Percentiles rank a stretch among this genome's conserved stretches.
Conservation (phyloP, 441 rosid species). For the Codiaeum variegatum region DNA sequence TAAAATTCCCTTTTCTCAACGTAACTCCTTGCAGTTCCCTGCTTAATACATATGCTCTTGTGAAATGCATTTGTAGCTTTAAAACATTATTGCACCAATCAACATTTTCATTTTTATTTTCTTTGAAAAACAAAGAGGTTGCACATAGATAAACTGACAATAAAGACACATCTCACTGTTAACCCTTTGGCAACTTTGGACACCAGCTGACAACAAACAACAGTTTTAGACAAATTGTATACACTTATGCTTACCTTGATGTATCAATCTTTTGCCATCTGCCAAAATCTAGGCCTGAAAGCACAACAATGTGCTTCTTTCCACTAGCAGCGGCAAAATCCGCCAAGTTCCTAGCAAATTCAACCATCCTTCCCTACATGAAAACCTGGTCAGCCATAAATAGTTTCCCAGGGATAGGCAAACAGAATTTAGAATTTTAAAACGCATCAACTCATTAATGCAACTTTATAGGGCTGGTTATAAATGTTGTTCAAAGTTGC, state of each 20-base stretch:
- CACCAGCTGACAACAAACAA: neutral
- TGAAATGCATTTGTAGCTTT: neutral
- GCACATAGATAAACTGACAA: neutral
- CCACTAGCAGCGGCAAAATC: constrained; percentile 71
- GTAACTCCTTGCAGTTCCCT: neutral
- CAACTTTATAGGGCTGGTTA: constrained; percentile 8
- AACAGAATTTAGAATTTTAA: neutral
- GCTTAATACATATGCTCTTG: neutral
- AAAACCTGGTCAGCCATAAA: neutral
- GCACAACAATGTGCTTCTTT: constrained; percentile 62
- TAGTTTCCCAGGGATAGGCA: neutral
- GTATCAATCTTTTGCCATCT: constrained; percentile 75
- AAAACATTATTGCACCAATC: neutral
- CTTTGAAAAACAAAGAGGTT: neutral
- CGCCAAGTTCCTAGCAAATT: constrained; percentile 71
- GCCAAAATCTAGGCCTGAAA: constrained; percentile 86
- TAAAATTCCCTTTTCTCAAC: neutral
- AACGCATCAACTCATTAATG: neutral
- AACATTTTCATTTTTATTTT: neutral
- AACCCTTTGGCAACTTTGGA: neutral
- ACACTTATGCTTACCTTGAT: constrained; percentile 51
- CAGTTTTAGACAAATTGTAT: neutral
- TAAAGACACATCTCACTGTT: neutral
- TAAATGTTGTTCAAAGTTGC: neutral
- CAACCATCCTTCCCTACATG: constrained; percentile 71